phyloP scores from a whole-genome alignment of 1,139 yeast species.

The Zygosaccharomyces sapae region DNA sequence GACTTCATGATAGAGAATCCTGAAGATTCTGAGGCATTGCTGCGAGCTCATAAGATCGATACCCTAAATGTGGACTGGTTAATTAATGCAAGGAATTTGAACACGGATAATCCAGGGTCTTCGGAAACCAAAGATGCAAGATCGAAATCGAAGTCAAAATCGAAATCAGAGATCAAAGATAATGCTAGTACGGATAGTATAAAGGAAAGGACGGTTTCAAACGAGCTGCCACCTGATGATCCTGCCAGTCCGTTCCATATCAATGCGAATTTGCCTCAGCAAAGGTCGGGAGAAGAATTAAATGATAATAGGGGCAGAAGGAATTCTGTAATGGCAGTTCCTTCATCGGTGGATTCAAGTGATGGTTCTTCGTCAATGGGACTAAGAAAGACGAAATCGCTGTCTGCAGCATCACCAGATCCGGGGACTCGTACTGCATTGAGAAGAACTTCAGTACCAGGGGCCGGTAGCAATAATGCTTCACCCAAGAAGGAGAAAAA shows the following conservation, averaged over 20 bases:
- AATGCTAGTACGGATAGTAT: neutral
- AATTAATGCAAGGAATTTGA: slow-evolving; percentile 13
- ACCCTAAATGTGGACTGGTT: slow-evolving; percentile 16
- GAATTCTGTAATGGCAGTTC: neutral
- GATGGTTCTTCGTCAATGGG: slow-evolving; percentile 7
- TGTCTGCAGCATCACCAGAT: slow-evolving; percentile 25
- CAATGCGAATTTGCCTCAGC: slow-evolving; percentile 1
- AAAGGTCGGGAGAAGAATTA: neutral
- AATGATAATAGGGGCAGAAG: neutral
- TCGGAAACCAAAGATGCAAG: neutral
- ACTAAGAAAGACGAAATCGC: slow-evolving; percentile 33
- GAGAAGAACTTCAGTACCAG: slow-evolving; percentile 11
- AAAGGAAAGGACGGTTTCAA: neutral
- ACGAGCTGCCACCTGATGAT: slow-evolving; percentile 5
- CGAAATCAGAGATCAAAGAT: neutral
- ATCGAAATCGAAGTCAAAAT: neutral
- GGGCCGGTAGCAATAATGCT: slow-evolving; percentile 2
- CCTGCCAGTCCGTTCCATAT: slow-evolving; percentile 6
- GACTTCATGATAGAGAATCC: slow-evolving; percentile 2
- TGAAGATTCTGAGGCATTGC: slow-evolving; percentile 17
- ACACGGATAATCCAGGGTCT: slow-evolving; percentile 1
- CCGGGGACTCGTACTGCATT: slow-evolving; percentile 4
- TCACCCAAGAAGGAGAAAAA: slow-evolving; percentile 28
- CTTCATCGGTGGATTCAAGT: neutral
- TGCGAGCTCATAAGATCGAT: slow-evolving; percentile 15